These are phyloP conservation scores for Nemania sp. DNA, from an alignment of 2,329 filamentous ascomycete genomes.

Conservation along the genomic window DNA sequence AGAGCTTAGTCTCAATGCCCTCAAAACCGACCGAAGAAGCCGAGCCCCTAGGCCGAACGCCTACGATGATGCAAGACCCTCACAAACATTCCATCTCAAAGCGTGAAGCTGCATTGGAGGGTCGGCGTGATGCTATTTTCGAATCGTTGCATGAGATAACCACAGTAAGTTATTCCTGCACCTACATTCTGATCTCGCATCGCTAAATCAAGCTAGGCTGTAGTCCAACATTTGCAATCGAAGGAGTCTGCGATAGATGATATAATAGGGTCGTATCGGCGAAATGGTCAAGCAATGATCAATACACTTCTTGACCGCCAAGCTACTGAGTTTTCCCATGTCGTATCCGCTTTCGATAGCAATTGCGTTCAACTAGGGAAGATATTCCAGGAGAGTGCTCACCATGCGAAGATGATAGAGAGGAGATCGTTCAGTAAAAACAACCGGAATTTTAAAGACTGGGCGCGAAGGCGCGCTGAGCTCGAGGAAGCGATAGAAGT, in stretches of 20 bases:
- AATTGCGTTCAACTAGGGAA: conserved; percentile 10
- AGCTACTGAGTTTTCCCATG: conserved; percentile 15
- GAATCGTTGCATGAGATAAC: conserved; percentile 16
- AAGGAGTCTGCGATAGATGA: conserved; percentile 14
- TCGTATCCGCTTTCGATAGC: conserved; percentile 7
- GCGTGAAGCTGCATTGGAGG: conserved; percentile 8
- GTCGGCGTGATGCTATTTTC: conserved; percentile 7
- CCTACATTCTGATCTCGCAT: not conserved
- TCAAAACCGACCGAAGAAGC: not conserved
- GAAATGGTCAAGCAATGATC: conserved; percentile 7
- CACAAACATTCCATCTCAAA: conserved; percentile 3
- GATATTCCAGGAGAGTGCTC: conserved; percentile 13
- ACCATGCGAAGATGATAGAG: not conserved
- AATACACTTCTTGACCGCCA: conserved; percentile 18
- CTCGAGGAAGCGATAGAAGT: conserved; percentile 8
- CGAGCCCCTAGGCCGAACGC: not conserved
- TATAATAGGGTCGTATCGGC: conserved; percentile 17
- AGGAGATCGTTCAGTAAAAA: not conserved
- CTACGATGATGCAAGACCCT: not conserved
- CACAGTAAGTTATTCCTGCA: conserved; percentile 3
- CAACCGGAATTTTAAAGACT: not conserved
- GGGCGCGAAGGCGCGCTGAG: not conserved
- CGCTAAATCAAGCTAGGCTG: conserved; percentile 9
- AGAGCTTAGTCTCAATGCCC: not conserved
- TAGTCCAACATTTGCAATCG: conserved; percentile 14